Conservation (phyloP, 1,139 yeast species). For the Zygosaccharomyces sapae region DNA sequence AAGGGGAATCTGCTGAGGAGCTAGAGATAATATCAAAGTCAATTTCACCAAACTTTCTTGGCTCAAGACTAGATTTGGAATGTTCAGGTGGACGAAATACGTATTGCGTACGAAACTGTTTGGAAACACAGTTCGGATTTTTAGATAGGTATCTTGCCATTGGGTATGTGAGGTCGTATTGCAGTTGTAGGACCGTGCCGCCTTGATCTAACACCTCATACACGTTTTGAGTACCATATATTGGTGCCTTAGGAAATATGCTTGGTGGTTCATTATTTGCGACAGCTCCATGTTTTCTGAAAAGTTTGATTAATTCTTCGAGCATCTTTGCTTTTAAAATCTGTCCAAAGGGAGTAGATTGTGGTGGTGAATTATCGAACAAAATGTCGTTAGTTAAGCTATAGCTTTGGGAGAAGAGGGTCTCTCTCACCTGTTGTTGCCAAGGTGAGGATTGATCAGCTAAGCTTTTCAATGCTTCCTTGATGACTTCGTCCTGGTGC, state of each 20-base stretch:
- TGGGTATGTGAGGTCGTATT: constrained; percentile 85
- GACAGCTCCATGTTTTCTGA: constrained; percentile 80
- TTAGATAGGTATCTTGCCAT: constrained; percentile 80
- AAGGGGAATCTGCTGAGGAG: constrained; percentile 45
- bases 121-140: constrained; percentile 45
- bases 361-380: constrained; percentile 51
- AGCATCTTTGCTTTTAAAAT: constrained; percentile 45
- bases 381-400: constrained; percentile 76
- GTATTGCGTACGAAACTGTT: constrained; percentile 68
- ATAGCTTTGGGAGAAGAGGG: constrained; percentile 78
- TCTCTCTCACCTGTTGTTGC: constrained; percentile 87
- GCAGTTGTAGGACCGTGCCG: constrained; percentile 82
- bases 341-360: constrained; percentile 37
- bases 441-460: constrained; percentile 91
- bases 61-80: constrained; percentile 58
- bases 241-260: constrained; percentile 77
- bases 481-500: constrained; percentile 83
- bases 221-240: constrained; percentile 58
- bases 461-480: constrained; percentile 78
- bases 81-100: constrained; percentile 69
- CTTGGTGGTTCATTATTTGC: constrained; percentile 59
- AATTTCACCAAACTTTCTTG: constrained; percentile 72
- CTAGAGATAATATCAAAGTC: constrained; percentile 76
- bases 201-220: constrained; percentile 79
- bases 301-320: constrained; percentile 54